phyloP scores from a whole-genome alignment of 495 filamentous ascomycete species.

The Hyaloscypha variabilis region DNA sequence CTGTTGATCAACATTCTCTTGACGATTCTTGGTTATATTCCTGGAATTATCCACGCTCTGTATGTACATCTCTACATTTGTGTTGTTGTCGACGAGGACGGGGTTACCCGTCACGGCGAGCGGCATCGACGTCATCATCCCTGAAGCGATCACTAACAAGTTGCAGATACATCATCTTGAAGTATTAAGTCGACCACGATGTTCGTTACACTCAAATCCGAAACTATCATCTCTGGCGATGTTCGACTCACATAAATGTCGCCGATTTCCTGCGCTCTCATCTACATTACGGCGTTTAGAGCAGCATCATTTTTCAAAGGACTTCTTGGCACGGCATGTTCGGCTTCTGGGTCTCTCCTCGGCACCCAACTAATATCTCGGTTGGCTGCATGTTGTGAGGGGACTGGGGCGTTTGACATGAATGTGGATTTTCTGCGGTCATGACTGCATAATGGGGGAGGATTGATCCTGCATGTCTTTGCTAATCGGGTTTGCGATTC shows the following conservation, averaged over 20 bases:
- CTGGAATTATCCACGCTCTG: slow-evolving; percentile 75
- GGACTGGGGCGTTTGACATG: slow-evolving; percentile 4
- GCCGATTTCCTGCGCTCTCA: slow-evolving; percentile 3
- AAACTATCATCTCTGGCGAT: slow-evolving; percentile 14
- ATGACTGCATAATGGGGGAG: not conserved
- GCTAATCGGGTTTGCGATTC: slow-evolving; percentile 2
- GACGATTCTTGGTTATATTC: slow-evolving; percentile 81
- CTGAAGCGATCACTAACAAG: slow-evolving; percentile 12
- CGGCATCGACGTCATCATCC: not conserved
- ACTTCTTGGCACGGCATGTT: slow-evolving; percentile 22
- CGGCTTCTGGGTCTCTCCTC: slow-evolving; percentile 14
- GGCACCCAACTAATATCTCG: slow-evolving; percentile 4
- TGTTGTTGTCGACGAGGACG: not conserved
- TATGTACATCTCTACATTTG: slow-evolving; percentile 48
- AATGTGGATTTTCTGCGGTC: slow-evolving; percentile 5
- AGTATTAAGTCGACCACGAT: slow-evolving; percentile 42
- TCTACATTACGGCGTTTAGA: slow-evolving; percentile 21
- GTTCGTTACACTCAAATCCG: not conserved
- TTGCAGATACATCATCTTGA: slow-evolving; percentile 51
- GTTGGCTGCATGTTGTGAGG: slow-evolving; percentile 3
- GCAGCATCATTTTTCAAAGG: not conserved
- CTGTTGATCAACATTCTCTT: slow-evolving; percentile 86
- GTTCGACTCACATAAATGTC: slow-evolving; percentile 21
- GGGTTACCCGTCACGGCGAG: not conserved
- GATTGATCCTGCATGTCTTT: not conserved